Conservation (phyloP, 208 protist genomes). For the Trypanosoma melophagium region DNA sequence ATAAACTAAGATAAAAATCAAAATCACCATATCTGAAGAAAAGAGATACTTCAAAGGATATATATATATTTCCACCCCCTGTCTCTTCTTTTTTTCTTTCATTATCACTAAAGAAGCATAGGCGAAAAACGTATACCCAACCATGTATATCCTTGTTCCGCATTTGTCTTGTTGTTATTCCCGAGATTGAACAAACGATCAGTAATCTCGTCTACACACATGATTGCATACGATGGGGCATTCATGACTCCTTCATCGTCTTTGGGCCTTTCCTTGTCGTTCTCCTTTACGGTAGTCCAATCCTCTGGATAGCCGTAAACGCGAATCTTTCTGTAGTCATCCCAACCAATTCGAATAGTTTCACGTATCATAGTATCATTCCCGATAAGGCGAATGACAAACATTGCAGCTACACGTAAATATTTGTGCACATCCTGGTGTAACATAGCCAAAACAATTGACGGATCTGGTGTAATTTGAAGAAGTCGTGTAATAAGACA, state of each 20-base stretch:
- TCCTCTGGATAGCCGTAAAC: conserved; percentile 57
- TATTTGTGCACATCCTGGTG: conserved; percentile 81
- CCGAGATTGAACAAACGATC: conserved; percentile 52
- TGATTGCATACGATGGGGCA: conserved; percentile 47
- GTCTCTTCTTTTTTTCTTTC: background rate
- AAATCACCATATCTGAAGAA: no score
- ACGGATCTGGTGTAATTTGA: conserved; percentile 58
- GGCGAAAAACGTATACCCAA: conserved; percentile 24
- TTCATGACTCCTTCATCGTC: conserved; percentile 15
- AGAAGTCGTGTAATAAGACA: conserved; percentile 66
- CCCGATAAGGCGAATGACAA: conserved; percentile 74
- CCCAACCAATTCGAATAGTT: conserved; percentile 51
- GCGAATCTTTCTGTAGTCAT: conserved; percentile 77
- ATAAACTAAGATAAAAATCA: no score
- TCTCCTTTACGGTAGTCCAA: conserved; percentile 18
- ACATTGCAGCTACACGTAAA: conserved; percentile 63
- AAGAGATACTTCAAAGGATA: no score
- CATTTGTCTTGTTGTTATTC: conserved; percentile 6
- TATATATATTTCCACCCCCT: conserved; percentile 1
- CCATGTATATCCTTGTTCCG: conserved; percentile 12
- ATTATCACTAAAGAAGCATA: conserved; percentile 1
- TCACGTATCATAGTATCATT: conserved; percentile 42
- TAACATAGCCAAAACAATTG: conserved; percentile 67
- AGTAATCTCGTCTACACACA: conserved; percentile 62
- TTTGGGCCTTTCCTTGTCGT: background rate